phyloP scores from a whole-genome alignment of 2,329 filamentous ascomycete genomes.

The Cryoendolithus antarcticus region DNA sequence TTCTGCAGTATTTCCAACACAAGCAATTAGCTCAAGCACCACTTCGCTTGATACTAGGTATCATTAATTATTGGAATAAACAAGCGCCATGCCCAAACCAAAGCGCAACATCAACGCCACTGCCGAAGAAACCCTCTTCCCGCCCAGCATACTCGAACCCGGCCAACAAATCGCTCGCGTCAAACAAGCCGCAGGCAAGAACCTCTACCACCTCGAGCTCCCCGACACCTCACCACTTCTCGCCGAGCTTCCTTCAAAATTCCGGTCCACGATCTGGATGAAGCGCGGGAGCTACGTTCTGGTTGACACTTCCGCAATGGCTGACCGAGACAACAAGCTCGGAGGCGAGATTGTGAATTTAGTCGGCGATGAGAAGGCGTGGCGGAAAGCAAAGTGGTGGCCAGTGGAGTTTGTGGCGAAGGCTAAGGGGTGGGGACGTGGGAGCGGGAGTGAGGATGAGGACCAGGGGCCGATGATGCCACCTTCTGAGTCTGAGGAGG shows the following conservation, averaged over 20 bases:
- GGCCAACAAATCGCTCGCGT: slow-evolving; percentile 60
- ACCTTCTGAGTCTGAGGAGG: slow-evolving; percentile 21
- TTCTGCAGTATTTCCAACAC: too few relatives aligned
- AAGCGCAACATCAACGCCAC: slow-evolving; percentile 69
- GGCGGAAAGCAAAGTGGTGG: slow-evolving; percentile 87
- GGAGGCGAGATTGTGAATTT: slow-evolving; percentile 86
- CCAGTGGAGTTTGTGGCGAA: slow-evolving; percentile 36
- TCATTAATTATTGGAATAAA: too few relatives aligned
- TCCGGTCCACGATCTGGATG: slow-evolving; percentile 89
- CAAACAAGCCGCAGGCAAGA: slow-evolving; percentile 75
- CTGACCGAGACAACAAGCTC: slow-evolving; percentile 61
- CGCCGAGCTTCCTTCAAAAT: slow-evolving; percentile 70
- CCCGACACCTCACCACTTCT: slow-evolving; percentile 54
- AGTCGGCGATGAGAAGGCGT: slow-evolving; percentile 78
- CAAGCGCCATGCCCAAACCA: slow-evolving; percentile 50
- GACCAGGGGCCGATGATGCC: slow-evolving; percentile 36
- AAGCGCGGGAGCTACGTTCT: slow-evolving; percentile 80
- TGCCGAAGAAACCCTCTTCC: slow-evolving; percentile 55
- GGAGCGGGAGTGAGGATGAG: slow-evolving; percentile 49
- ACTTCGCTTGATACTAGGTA: too few relatives aligned
- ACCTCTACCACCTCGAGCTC: slow-evolving; percentile 67
- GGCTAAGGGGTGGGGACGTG: slow-evolving; percentile 7
- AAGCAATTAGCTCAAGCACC: too few relatives aligned
- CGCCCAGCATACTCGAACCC: slow-evolving; percentile 42
- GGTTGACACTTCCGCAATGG: slow-evolving; percentile 56